Base-by-base conservation (phyloP, 306 rosid species). In the Canavalia ensiformis region DNA sequence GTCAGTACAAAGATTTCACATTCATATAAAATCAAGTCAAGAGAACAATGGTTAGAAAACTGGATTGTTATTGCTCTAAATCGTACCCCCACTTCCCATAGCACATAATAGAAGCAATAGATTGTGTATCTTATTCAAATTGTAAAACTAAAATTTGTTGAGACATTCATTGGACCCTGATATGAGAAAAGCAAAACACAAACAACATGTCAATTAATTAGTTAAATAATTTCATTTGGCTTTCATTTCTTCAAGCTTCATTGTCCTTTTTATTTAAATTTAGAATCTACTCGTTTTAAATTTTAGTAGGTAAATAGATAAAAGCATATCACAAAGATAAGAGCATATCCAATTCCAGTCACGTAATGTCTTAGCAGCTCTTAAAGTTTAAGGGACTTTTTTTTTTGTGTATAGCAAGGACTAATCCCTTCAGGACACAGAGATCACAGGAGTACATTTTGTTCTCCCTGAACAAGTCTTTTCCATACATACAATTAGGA, bases 241-340 rank as follows among this genome's bases (percentile, higher is more conserved):
- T 63, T 54, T 52, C 51, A 74, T 9, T 73, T 39, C 41, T 74
- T 28, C 51, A 41, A 8, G 60, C 30, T 66, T 34, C 39, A 37
- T 59, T 31, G 18, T 2, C 0, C 30, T 46, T 29, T n/a, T 7
- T 30, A 10, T 46, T 4, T 45, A 8, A 10, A 45, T 46, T 47
- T 6, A 5, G 41, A 28, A 12, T 6, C 44, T 3, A 3, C 57
- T 37, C 41, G 41, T 2, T 37, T 37, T 37, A 37, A 37, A 37
- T 37, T 2, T 37, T 37, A 37, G 41, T 37, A 37, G 41, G 41
- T 37, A 37, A 37, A 37, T 37, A 37, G 41, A 37, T 4, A 37
- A 37, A 37, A 37, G 41, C 41, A 37, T 18, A 18, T 18, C 25
- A 18, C 25, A 18, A 18, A 37, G 41, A 37, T 4, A 37, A 37